Conservation (phyloP, 768 basidiomycete genomes). For the Lactifluus hygrophoroides region DNA sequence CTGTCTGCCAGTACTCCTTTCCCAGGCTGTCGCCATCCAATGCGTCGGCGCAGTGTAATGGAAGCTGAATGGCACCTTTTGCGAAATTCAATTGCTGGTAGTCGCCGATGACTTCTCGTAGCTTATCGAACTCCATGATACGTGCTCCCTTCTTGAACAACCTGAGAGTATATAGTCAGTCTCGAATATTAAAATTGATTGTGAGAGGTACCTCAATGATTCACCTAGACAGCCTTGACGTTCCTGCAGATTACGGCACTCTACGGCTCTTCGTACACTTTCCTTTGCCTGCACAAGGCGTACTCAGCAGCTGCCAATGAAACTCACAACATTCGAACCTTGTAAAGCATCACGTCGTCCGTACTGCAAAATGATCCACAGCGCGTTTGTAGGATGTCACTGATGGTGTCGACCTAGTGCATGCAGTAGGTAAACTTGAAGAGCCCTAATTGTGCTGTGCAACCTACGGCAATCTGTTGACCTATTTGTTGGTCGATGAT, state of each 20-base stretch:
- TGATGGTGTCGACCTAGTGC: conserved; percentile 86
- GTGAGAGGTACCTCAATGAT: conserved; percentile 60
- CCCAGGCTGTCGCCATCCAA: conserved; percentile 72
- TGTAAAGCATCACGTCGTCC: conserved; percentile 97
- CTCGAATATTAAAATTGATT: background rate
- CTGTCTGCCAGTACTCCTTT: conserved; percentile 67
- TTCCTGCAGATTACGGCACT: conserved; percentile 65
- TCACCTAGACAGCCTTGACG: conserved; percentile 75
- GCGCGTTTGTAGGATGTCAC: conserved; percentile 86
- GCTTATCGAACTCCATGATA: conserved; percentile 73
- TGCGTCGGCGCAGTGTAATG: conserved; percentile 71
- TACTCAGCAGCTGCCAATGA: background rate
- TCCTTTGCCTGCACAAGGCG: conserved; percentile 65
- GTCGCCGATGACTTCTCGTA: conserved; percentile 82
- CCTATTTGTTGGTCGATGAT: conserved; percentile 98
- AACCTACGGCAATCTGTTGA: conserved; percentile 83
- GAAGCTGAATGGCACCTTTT: conserved; percentile 79
- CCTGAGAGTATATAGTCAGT: conserved; percentile 32
- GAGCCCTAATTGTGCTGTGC: background rate
- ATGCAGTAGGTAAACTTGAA: background rate
- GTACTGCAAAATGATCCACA: conserved; percentile 98
- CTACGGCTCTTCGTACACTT: conserved; percentile 83
- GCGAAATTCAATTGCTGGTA: conserved; percentile 81
- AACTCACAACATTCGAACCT: conserved; percentile 39
- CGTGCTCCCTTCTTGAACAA: conserved; percentile 84